Percentiles rank a stretch among this genome's conserved stretches.
phyloP scores from a whole-genome alignment of 2,329 filamentous ascomycete species.

The Phialophora expanda region DNA sequence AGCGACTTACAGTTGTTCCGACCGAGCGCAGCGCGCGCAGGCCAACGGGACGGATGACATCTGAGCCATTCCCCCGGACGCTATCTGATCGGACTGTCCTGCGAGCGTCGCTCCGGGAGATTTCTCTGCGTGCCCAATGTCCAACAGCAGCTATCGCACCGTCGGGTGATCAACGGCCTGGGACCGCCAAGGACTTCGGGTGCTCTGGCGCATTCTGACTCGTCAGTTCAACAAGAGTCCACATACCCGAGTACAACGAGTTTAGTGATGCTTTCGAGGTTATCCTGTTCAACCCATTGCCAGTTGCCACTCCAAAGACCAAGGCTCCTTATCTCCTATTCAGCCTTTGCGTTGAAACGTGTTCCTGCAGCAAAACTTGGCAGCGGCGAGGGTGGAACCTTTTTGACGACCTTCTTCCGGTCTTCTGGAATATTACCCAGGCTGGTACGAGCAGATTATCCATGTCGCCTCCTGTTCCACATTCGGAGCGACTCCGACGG shows the following conservation, averaged over 20 bases:
- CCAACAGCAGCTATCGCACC: neutral
- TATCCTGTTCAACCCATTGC: neutral
- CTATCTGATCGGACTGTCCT: neutral
- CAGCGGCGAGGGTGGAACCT: neutral
- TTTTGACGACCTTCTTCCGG: slow-evolving; percentile 1
- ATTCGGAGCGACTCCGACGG: slow-evolving; percentile 18
- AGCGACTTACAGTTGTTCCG: neutral
- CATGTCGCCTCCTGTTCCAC: slow-evolving; percentile 7
- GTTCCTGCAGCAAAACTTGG: slow-evolving; percentile 5
- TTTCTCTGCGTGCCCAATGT: neutral
- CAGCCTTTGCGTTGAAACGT: neutral
- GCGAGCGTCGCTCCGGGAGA: neutral
- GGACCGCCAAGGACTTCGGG: neutral
- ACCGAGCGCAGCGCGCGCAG: neutral
- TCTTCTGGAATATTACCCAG: slow-evolving; percentile 30
- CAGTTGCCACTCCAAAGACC: neutral
- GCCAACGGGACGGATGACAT: neutral
- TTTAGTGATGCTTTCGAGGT: neutral
- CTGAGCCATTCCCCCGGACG: no score
- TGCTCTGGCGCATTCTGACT: neutral
- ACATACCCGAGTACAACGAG: neutral
- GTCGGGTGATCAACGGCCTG: neutral
- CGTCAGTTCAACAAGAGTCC: neutral
- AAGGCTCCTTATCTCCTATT: neutral
- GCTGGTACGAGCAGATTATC: slow-evolving; percentile 25